Evolutionary conservation across 1,139 yeast genomes (phyloP).

Genomic region (Suhomyces chickasaworum): DNA sequence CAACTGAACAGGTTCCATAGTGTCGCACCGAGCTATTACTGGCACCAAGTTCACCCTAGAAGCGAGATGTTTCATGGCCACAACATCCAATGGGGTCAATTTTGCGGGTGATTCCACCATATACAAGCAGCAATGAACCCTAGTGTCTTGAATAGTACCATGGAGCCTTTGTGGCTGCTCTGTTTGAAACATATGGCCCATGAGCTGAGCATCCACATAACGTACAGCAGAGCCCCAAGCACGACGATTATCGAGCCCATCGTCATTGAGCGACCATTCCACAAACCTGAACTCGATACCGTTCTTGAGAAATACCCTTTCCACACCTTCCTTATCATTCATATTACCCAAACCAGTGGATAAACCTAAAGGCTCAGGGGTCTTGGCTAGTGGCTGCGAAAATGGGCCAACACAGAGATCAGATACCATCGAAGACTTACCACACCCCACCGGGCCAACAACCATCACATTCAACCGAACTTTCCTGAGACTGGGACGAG

Average conservation of each 20-base stretch:
- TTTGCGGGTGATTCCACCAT: constrained; percentile 39
- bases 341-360: constrained; percentile 15
- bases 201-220: constrained; percentile 52
- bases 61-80: constrained; percentile 67
- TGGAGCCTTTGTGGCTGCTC: constrained; percentile 61
- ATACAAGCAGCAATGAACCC: constrained; percentile 79
- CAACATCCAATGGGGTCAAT: constrained; percentile 61
- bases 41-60: constrained; percentile 74
- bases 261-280: constrained; percentile 51
- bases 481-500: constrained; percentile 22
- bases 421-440: constrained; percentile 81
- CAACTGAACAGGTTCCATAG: constrained; percentile 50
- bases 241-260: constrained; percentile 42
- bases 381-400: constrained; percentile 5
- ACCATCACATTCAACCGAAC: constrained; percentile 62
- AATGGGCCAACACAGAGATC: constrained; percentile 23
- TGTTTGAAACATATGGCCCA: constrained; percentile 22
- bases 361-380: constrained; percentile 5
- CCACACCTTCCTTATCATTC: background rate
- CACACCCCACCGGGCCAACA: constrained; percentile 76
- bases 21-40: constrained; percentile 74
- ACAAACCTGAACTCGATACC: constrained; percentile 30
- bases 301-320: constrained; percentile 1
- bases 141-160: constrained; percentile 45
- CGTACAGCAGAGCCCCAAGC: constrained; percentile 61